These are phyloP conservation scores for Clavariopsis aquatica DNA, from an alignment of 495 filamentous ascomycete species.

Conservation along the genomic window DNA sequence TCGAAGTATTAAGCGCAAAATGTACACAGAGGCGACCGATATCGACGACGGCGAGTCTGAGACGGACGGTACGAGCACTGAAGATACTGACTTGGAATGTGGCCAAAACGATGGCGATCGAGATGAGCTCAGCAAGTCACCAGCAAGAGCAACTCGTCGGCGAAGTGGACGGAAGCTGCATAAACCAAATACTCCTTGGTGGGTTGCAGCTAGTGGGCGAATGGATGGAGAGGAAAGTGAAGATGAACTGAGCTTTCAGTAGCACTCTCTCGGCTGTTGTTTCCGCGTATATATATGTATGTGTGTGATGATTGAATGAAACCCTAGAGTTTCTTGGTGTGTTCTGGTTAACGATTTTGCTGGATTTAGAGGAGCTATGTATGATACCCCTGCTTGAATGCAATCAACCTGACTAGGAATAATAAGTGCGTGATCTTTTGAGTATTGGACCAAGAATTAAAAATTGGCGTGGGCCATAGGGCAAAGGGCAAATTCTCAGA, in stretches of 20 bases:
- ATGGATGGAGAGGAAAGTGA: conserved; percentile 18
- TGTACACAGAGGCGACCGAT: background rate
- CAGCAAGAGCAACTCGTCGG: background rate
- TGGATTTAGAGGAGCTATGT: background rate
- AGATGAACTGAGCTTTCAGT: conserved; percentile 29
- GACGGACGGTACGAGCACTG: background rate
- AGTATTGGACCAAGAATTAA: background rate
- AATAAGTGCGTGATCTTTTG: too few relatives aligned
- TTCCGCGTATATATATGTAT: background rate
- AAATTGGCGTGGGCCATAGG: background rate
- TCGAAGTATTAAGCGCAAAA: background rate
- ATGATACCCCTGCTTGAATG: background rate
- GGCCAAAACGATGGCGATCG: background rate
- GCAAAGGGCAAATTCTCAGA: background rate
- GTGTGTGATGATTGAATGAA: too few relatives aligned
- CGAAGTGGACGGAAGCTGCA: background rate
- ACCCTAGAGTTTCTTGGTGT: too few relatives aligned
- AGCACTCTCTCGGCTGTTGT: background rate
- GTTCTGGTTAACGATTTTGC: too few relatives aligned
- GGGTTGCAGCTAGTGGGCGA: background rate
- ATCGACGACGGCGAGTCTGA: background rate
- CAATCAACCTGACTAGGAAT: too few relatives aligned
- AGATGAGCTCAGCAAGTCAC: conserved; percentile 14
- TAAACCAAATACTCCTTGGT: background rate
- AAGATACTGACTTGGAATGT: background rate